Evolutionary conservation across 1,284 basidiomycete genomes (phyloP), one percentile per base, ranked within the genome.

Genomic region (Pulveroboletus sp.): DNA sequence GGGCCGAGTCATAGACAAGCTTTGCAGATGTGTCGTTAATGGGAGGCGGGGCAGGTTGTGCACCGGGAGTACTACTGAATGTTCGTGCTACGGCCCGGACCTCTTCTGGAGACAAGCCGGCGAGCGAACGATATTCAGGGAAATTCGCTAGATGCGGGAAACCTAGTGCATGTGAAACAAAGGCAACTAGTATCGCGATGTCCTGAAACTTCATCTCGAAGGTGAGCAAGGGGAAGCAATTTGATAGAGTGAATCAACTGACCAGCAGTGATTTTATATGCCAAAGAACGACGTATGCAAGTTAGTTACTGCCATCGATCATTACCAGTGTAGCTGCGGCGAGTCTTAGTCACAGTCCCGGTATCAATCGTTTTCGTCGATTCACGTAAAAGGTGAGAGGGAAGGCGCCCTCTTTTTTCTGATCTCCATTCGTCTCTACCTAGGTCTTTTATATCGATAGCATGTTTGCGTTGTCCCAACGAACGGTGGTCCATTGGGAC

Each of bases 1-100:
- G 68, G 2, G 35, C 49, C 2, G 19, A n/a, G 19, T 69, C 68
- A 21, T 67, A 39, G 2, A 67, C 65, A 21, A 66, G 19, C 53
- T 67, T 69, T 19, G 66, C 42, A 6, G 68, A 70, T 1, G 66
- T 70, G 10, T 70, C 61, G 3, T 58, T 62, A 48, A 67, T 53
- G 11, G 65, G 44, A 41, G 56, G 58, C 2, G 66, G 65, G 11
- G 64, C 48, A 33, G 66, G 65, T 43, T 69, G 65, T 52, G 68
- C 48, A 40, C 65, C 65, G 5, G 68, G 65, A 0, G 60, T 70
- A 10, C 41, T 56, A 32, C 35, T 26, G 26, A 70, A 67, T 2
- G 51, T 48, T 48, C 40, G 56, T 1, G 53, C 61, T 10, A 67
- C 54, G 17, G 44, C 50, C 2, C 40, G 50, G 6, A 64, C 35